These are phyloP conservation scores for Globisporangium nunn DNA, from an alignment of 352 stramenopile species.

Conservation along the genomic window DNA sequence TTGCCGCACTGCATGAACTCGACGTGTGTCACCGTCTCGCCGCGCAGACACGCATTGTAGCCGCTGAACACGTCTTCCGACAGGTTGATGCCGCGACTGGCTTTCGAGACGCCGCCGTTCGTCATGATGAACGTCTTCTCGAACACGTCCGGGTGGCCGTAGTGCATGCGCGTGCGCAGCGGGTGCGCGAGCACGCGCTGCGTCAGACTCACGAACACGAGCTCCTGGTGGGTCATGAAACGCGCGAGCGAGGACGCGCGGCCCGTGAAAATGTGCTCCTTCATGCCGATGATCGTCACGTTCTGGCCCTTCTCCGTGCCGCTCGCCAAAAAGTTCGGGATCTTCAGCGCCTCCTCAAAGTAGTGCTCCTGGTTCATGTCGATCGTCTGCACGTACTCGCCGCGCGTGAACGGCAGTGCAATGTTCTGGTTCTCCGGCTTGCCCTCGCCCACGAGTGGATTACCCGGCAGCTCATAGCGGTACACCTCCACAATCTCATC, in stretches of 20 bases:
- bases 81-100: conserved; percentile 85
- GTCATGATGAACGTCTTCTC: conserved; percentile 86
- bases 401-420: conserved; percentile 77
- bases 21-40: conserved; percentile 68
- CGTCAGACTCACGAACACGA: conserved; percentile 85
- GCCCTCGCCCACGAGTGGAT: conserved; percentile 78
- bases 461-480: conserved; percentile 76
- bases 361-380: conserved; percentile 91
- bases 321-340: conserved; percentile 82
- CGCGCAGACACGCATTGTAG: conserved; percentile 77
- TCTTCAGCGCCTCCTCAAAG: conserved; percentile 87
- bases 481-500: conserved; percentile 87
- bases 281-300: conserved; percentile 84
- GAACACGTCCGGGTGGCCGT: conserved; percentile 86
- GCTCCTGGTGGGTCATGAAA: conserved; percentile 86
- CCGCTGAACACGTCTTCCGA: conserved; percentile 87
- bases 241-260: conserved; percentile 75
- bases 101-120: conserved; percentile 81
- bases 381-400: conserved; percentile 86
- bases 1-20: conserved; percentile 89
- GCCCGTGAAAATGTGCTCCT: conserved; percentile 87
- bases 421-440: conserved; percentile 89
- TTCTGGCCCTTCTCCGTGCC: conserved; percentile 54
- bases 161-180: conserved; percentile 80
- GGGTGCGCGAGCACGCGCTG: conserved; percentile 76